Evolutionary conservation across 345 rosid genomes (phyloP).

Genomic region (Melaleuca quinquenervia): DNA sequence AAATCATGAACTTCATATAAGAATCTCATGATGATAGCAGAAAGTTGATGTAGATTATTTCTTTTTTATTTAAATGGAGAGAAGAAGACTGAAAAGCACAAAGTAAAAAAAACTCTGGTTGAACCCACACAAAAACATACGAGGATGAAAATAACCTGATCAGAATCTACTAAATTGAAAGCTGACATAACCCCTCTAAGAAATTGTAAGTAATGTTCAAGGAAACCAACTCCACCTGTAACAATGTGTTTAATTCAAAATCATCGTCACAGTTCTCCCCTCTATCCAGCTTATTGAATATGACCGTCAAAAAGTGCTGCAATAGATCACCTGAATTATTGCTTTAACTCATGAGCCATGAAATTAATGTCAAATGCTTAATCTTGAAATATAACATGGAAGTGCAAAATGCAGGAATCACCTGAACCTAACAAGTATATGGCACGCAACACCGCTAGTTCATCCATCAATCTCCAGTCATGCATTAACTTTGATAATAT

Average conservation of each 20-base stretch:
- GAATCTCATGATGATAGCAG: neutral
- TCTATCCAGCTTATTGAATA: conserved; percentile 70
- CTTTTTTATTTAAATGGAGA: neutral
- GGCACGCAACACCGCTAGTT: conserved; percentile 92
- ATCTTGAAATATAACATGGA: neutral
- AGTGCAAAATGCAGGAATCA: conserved; percentile 4
- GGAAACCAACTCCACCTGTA: conserved; percentile 50
- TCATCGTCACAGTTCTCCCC: conserved; percentile 93
- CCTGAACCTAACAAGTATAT: conserved; percentile 98
- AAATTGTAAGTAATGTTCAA: neutral
- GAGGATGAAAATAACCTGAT: neutral
- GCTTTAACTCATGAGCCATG: neutral
- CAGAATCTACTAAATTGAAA: neutral
- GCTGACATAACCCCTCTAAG: neutral
- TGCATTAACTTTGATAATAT: conserved; percentile 79
- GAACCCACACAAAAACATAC: neutral
- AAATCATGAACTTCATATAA: neutral
- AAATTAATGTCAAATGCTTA: neutral
- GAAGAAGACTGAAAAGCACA: neutral
- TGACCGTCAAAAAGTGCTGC: conserved; percentile 81
- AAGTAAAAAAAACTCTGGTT: neutral
- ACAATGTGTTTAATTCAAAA: conserved; percentile 76
- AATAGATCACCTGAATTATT: conserved; percentile 70
- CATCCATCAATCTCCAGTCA: conserved; percentile 94
- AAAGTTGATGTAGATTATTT: neutral